A percentile compares a stretch with the other conserved stretches of the same genome.
phyloP scores from a whole-genome alignment of 2,329 filamentous ascomycete species.

The Trichoderma cornu-damae region DNA sequence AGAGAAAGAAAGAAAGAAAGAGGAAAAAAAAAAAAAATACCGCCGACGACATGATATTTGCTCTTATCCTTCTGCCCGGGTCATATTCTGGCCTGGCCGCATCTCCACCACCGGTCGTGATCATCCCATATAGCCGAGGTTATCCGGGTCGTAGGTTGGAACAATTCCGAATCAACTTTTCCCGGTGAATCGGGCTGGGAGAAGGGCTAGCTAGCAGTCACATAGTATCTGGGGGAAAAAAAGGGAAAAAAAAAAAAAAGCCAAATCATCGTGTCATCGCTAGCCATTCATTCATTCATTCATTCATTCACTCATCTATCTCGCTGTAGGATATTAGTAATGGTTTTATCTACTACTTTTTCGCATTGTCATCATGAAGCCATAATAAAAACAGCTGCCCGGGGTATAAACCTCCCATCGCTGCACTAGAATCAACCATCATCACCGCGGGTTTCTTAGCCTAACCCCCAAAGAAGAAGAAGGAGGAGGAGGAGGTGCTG shows the following conservation, averaged over 20 bases:
- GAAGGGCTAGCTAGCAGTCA: background rate
- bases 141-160: background rate
- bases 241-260: no score
- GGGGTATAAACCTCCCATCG: background rate
- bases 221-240: background rate
- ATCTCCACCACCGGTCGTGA: slow-evolving; percentile 18
- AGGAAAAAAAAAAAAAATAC: background rate
- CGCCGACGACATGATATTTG: background rate
- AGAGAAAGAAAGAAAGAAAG: background rate
- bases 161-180: background rate
- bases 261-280: no score
- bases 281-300: no score
- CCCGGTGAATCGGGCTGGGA: background rate
- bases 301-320: no score
- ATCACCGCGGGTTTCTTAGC: no score
- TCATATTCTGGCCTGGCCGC: background rate
- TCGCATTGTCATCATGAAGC: background rate
- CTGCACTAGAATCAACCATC: background rate
- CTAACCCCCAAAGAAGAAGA: no score
- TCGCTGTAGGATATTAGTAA: no score
- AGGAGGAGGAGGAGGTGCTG: background rate
- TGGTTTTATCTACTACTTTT: no score
- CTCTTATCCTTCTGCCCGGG: slow-evolving; percentile 9
- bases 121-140: slow-evolving; percentile 19
- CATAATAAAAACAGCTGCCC: background rate